Percentiles rank a stretch among this genome's conserved stretches.
phyloP scores from a whole-genome alignment of 345 rosid species.

The Pistacia vera region DNA sequence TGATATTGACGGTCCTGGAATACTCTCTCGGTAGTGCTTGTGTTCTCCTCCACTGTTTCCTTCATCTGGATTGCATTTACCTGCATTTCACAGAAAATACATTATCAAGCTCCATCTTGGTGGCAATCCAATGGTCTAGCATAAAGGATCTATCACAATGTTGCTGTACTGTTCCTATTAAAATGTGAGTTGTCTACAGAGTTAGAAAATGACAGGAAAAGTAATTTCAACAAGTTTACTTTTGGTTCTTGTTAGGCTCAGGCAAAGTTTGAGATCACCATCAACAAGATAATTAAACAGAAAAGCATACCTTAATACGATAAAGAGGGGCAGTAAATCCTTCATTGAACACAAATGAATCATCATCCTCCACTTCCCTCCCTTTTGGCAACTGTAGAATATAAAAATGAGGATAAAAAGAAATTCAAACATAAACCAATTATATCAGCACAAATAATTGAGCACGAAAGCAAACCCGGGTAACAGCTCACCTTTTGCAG shows the following conservation, averaged over 20 bases:
- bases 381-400: conserved; percentile 79
- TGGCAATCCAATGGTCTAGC: neutral
- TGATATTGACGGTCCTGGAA: conserved; percentile 99
- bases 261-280: neutral
- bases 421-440: neutral
- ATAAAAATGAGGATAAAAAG: neutral
- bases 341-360: conserved; percentile 85
- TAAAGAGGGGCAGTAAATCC: conserved; percentile 77
- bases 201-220: neutral
- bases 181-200: neutral
- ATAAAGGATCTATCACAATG: neutral
- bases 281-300: neutral
- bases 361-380: conserved; percentile 90
- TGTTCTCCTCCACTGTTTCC: conserved; percentile 98
- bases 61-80: conserved; percentile 99
- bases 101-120: neutral
- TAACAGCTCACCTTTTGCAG: conserved; percentile 67
- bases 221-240: conserved; percentile 1
- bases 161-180: neutral
- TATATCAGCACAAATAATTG: neutral
- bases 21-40: conserved; percentile 96
- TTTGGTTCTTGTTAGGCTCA: neutral
- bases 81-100: conserved; percentile 44
- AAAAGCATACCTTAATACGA: conserved; percentile 69
- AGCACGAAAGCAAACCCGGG: neutral